Base-by-base conservation (phyloP, 106 monocot species). In the Platanthera guangdongensis region DNA sequence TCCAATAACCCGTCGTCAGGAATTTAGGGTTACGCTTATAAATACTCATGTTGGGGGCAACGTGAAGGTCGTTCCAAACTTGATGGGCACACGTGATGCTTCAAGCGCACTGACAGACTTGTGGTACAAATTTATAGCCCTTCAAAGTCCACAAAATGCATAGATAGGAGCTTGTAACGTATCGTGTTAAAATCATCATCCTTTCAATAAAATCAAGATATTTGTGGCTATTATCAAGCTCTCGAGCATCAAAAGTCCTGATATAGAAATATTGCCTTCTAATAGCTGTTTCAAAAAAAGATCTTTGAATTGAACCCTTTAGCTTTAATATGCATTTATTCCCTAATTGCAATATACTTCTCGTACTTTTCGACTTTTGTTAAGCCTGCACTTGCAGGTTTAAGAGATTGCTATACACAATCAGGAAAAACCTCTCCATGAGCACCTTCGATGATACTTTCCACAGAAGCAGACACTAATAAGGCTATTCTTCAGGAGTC, bases 251-350 rank as follows among this genome's bases (percentile, higher is more conserved):
- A 80, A 97, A 93, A 74, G 96, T 86, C 82, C 84, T 89, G 74
- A 94, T 87, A 87, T 97, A 93, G 74, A 97, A 97, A 79, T 97
- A 97, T 68, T 93, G 96, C 84, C 96, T 89, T 85, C 89, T 97
- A 68, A 97, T 89, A 81, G 87, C 93, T 89, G 87, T 87, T 91
- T 97, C 96, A 83, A 97, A 97, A 84, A 72, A 82, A 87, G 82
- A 97, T 91, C 83, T 93, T 97, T 85, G 89, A 91, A 77, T 97
- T 93, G 69, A 79, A 89, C 87, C 93, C 91, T 84, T 91, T 97
- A 84, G 96, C 91, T 88, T 91, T 97, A 74, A 89, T 97, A 89
- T 93, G 93, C 86, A 97, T 84, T 73, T 97, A 93, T 84, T 97
- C 96, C 86, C 96, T 97, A 76, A 89, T 78, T 83, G 85, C 82